These are phyloP conservation scores for Monosporascus sp. DNA, from an alignment of 2,329 filamentous ascomycete species.

Conservation along the genomic window DNA sequence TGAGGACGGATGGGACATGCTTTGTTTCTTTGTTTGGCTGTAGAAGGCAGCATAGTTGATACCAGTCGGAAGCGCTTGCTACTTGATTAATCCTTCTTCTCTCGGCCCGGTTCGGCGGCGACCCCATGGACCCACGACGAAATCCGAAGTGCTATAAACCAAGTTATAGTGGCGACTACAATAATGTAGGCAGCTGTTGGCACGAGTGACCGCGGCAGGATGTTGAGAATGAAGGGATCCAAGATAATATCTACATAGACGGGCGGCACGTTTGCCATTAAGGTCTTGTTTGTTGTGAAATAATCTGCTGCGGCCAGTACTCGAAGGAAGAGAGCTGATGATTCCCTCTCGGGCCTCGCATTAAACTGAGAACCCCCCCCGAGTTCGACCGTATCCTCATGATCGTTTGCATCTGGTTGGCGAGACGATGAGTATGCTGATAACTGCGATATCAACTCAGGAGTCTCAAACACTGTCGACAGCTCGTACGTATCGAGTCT, in stretches of 20 bases:
- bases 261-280: conserved; percentile 70
- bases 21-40: conserved; percentile 12
- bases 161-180: conserved; percentile 48
- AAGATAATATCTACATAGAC: conserved; percentile 79
- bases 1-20: conserved; percentile 12
- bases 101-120: conserved; percentile 17
- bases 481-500: conserved; percentile 60
- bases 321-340: conserved; percentile 64
- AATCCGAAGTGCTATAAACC: conserved; percentile 36
- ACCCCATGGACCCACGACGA: conserved; percentile 25
- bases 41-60: conserved; percentile 16
- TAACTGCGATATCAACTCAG: conserved; percentile 60
- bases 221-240: conserved; percentile 76
- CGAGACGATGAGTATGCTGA: conserved; percentile 53
- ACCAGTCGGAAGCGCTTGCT: conserved; percentile 3
- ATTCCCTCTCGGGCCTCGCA: conserved; percentile 14
- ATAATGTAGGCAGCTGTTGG: conserved; percentile 66
- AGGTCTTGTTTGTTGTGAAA: conserved; percentile 64
- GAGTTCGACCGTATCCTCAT: conserved; percentile 4
- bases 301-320: conserved; percentile 78
- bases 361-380: conserved; percentile 3
- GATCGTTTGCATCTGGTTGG: conserved; percentile 25
- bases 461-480: conserved; percentile 53
- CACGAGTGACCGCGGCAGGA: conserved; percentile 71
- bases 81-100: conserved; percentile 34